Base-by-base conservation (phyloP, 371 early-diverging fungal genomes). In the Gilbertella persicaria region DNA sequence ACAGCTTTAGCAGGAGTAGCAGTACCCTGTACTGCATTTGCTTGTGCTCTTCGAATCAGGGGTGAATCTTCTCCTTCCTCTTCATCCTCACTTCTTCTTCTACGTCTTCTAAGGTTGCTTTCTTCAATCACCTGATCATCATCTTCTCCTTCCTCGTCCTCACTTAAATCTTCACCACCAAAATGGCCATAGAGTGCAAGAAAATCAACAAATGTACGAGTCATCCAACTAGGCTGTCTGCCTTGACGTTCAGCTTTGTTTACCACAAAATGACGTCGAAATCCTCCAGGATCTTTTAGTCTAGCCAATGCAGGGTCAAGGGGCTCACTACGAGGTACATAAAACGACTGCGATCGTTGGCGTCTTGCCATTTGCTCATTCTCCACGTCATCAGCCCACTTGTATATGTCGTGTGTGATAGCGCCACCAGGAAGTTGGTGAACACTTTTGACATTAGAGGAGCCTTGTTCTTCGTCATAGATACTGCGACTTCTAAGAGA, bases 141-240 rank as follows among this genome's bases (percentile, higher is more conserved):
- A 0, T 61, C 54, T 20, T 63, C 64, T 0, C 66, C 71, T 3
- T 55, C 78, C 30, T 73, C 73, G 28, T 69, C 65, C 25, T 77
- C 73, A 25, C 71, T 69, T 25, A 71, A 43, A 45, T 77, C 78
- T 24, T 77, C 78, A 50, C 97, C 98, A 25, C 94, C 97, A 69
- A 94, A 97, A 60, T 93, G 93, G n/a, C 95, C 95, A 61, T 90
- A 96, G 54, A 97, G 75, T 23, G 88, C 90, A 63, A 96, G 25
- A 60, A 95, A 96, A 64, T 96, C 96, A 39, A 95, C 87, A 81
- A 95, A 97, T 56, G 87, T 91, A 36, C 84, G 74, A 2, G 96
- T 93, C 68, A 95, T 75, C 50, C 90, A 79, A 46, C 83, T 78
- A 24, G 88, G 84, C 12, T 76, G 66, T 26, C 82, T 79, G 16